These are phyloP conservation scores for Chimonanthus praecox DNA, from an alignment of 164 flowering plant species.

Conservation along the genomic window DNA sequence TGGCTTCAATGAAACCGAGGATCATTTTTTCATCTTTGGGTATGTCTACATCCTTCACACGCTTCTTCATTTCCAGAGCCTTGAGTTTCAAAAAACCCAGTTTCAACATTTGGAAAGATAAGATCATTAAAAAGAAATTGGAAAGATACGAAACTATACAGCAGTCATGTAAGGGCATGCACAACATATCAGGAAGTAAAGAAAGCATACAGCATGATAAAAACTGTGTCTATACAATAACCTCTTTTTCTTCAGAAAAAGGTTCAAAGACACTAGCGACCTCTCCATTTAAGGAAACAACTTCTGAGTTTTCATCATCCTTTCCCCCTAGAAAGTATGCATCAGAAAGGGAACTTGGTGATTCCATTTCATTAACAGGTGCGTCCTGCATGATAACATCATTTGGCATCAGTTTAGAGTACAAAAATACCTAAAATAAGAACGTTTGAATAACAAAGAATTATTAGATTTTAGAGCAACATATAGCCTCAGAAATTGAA, in stretches of 20 bases:
- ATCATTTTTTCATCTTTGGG: conserved; percentile 71
- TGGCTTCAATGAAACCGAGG: conserved; percentile 81
- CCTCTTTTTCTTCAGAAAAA: conserved; percentile 38
- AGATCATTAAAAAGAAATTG: no score
- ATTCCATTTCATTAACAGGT: conserved; percentile 20
- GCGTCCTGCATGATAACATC: conserved; percentile 34
- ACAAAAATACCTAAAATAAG: neutral
- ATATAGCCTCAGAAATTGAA: neutral
- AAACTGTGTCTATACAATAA: conserved; percentile 19
- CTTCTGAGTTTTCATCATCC: conserved; percentile 22
- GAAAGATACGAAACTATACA: neutral
- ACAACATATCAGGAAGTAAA: conserved; percentile 5
- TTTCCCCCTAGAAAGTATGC: conserved; percentile 44
- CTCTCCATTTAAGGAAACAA: conserved; percentile 14
- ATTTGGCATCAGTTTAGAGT: neutral
- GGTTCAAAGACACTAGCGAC: conserved; percentile 12
- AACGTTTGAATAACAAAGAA: neutral
- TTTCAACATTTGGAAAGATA: neutral
- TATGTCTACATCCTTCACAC: conserved; percentile 37
- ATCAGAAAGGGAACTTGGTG: conserved; percentile 47
- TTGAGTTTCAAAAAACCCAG: conserved; percentile 19
- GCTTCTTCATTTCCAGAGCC: conserved; percentile 30
- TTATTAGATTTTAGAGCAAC: neutral
- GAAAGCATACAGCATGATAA: conserved; percentile 11
- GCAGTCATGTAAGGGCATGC: neutral